Evolutionary conservation across 1,139 yeast genomes (phyloP).

Genomic region (Kodamaea alishanica): DNA sequence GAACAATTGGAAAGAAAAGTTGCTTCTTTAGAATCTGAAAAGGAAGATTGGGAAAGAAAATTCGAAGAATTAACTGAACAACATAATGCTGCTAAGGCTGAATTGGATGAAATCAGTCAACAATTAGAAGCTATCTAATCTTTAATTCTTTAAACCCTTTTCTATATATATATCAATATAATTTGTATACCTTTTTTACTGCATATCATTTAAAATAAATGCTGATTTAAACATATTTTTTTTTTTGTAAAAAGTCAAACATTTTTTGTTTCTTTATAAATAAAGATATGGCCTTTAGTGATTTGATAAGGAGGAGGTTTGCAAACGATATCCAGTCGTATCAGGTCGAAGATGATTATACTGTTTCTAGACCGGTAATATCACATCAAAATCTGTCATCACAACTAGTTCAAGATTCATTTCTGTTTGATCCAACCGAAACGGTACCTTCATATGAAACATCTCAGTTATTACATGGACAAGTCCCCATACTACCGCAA

Average conservation of each 20-base stretch:
- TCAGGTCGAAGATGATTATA: constrained; percentile 36
- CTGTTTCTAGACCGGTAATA: constrained; percentile 15
- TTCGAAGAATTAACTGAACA: constrained; percentile 83
- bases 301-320: constrained; percentile 27
- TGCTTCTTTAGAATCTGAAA: constrained; percentile 85
- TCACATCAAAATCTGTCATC: not conserved
- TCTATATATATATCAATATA: not conserved
- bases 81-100: constrained; percentile 80
- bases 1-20: constrained; percentile 97
- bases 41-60: constrained; percentile 88
- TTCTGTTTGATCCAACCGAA: constrained; percentile 34
- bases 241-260: not conserved
- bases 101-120: constrained; percentile 89
- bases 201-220: not conserved
- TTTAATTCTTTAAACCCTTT: not conserved
- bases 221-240: not conserved
- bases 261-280: not conserved
- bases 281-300: constrained; percentile 18
- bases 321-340: constrained; percentile 31
- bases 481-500: not conserved
- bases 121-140: constrained; percentile 82
- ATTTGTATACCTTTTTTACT: constrained; percentile 2
- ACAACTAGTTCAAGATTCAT: not conserved
- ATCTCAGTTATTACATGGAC: constrained; percentile 36
- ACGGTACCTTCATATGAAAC: constrained; percentile 45